Base-by-base conservation (phyloP, 495 filamentous ascomycete genomes). In the Aspergillus sparsus region DNA sequence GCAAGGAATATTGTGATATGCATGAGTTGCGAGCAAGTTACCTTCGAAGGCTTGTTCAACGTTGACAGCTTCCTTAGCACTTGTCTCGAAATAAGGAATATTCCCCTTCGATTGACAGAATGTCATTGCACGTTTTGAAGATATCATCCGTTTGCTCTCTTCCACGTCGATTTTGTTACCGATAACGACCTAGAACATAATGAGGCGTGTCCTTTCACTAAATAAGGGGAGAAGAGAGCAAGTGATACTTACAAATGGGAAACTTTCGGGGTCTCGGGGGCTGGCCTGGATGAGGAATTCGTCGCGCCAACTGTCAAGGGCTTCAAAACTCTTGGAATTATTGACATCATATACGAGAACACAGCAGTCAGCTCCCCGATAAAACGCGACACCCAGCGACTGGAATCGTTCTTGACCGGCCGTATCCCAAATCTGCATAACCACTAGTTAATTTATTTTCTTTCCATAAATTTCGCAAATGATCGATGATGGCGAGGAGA, bases 141-240 rank as follows among this genome's bases (percentile, higher is more conserved):
- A 94, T 62, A 99, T 94, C 82, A 94, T 91, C 66, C 94, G 82
- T 83, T 96, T 98, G 82, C 87, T 95, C 77, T 99, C 94, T 71
- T 97, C 93, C 37, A 97, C 89, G 81, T 99, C 94, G 68, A 98
- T 95, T 82, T 99, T 99, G 80, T 99, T 99, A 36, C 95, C 94
- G 53, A 99, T 85, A 21, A 98, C 93, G 51, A 94, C 89, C 89
- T 92, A 53, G 21, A 3, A 27, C 21, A 27, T 27, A 27, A 55
- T 6, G 5, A 51, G 37, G 13, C 37, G 15, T 27, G 21, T 27
- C 3, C 21, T 27, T 27, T 27, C 21, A 27, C 21, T 27, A 21
- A 59, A 55, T 16, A 9, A 53, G 44, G 18, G 3, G 33, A 21
- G 8, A 45, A 49, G 12, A 46, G 36, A 12, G 16, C 15, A n/a